A percentile compares a stretch with the other conserved stretches of the same genome.
Evolutionary conservation across 2,329 filamentous ascomycete genomes (phyloP).

Genomic region (Phaeophleospora eucalypticola): DNA sequence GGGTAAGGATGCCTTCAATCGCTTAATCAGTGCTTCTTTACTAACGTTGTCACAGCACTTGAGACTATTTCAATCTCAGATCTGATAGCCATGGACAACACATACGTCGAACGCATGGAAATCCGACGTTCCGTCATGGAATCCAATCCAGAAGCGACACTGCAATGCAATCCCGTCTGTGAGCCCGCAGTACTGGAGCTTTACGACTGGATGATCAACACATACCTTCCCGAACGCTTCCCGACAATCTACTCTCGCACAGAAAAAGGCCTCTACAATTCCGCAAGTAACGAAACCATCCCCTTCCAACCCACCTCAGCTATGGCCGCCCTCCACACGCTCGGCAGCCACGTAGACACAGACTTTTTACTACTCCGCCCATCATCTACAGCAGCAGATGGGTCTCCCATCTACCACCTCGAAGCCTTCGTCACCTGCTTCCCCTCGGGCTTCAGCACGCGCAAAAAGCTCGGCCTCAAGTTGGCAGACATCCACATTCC

Average conservation of each 20-base stretch:
- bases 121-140: conserved; percentile 48
- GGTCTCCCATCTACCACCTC: conserved; percentile 46
- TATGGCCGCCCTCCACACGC: conserved; percentile 42
- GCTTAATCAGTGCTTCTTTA: neutral
- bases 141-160: conserved; percentile 40
- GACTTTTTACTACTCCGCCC: conserved; percentile 59
- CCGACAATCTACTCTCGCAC: conserved; percentile 43
- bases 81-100: conserved; percentile 57
- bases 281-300: conserved; percentile 42
- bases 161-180: conserved; percentile 37
- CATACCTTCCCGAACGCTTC: conserved; percentile 55
- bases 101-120: conserved; percentile 50
- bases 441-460: conserved; percentile 56
- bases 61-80: conserved; percentile 51
- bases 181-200: conserved; percentile 52
- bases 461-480: conserved; percentile 50
- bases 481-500: conserved; percentile 56
- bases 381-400: conserved; percentile 24
- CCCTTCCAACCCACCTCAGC: conserved; percentile 36
- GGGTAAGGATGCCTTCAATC: conserved; percentile 41
- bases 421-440: conserved; percentile 55
- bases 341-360: conserved; percentile 54
- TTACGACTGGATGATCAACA: conserved; percentile 52
- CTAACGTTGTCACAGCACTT: conserved; percentile 42
- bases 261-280: conserved; percentile 41